Conservation (phyloP, 2,329 filamentous ascomycete species). For the Ramularia endophylla region DNA sequence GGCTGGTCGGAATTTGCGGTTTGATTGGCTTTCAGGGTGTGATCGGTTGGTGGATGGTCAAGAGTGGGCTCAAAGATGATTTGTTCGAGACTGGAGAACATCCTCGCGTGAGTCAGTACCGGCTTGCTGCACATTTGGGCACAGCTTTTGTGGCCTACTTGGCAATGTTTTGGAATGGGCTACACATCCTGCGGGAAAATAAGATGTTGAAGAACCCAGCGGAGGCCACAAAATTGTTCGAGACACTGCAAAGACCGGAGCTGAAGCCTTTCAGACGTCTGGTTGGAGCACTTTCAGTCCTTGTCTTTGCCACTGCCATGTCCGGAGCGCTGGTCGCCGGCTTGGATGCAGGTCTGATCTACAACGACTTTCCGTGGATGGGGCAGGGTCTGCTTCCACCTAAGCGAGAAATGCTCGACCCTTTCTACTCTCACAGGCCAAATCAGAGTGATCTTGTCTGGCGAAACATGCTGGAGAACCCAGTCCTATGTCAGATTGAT, state of each 20-base stretch:
- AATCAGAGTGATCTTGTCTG: conserved; percentile 85
- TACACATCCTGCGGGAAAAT: conserved; percentile 74
- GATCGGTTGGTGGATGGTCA: conserved; percentile 99
- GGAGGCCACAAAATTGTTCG: conserved; percentile 49
- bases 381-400: conserved; percentile 77
- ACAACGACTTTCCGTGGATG: conserved; percentile 99
- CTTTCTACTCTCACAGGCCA: conserved; percentile 73
- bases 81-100: conserved; percentile 86
- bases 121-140: conserved; percentile 80
- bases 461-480: conserved; percentile 98
- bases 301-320: conserved; percentile 87
- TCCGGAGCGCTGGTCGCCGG: conserved; percentile 92
- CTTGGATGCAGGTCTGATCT: conserved; percentile 92
- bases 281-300: conserved; percentile 61
- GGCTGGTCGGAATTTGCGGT: conserved; percentile 74
- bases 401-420: conserved; percentile 72
- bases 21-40: conserved; percentile 93
- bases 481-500: conserved; percentile 88
- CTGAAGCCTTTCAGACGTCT: conserved; percentile 68
- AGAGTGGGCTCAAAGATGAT: conserved; percentile 91
- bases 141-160: conserved; percentile 90
- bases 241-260: conserved; percentile 59
- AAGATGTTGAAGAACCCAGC: conserved; percentile 61
- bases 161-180: conserved; percentile 87
- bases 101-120: conserved; percentile 90